Evolutionary conservation across 2,329 filamentous ascomycete species (phyloP), one percentile per base, ranked within the genome.

Genomic region (Curvularia sp.): DNA sequence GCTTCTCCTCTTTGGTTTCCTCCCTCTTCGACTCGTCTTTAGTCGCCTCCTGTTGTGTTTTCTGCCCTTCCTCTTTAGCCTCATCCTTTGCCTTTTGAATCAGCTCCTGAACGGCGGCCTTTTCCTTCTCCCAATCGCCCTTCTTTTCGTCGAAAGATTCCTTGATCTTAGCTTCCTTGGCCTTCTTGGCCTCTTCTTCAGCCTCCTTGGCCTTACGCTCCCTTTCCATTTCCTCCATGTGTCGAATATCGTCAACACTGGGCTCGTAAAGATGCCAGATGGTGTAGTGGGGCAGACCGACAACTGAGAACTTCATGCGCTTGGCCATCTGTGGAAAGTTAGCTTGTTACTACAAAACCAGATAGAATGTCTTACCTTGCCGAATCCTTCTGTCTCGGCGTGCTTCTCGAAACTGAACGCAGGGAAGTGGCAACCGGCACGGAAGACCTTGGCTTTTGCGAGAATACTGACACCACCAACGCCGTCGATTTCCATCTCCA

Each of bases 221-320:
- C 64, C 88, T 84, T 74, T 98, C 94, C 94, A 98, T 97, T 79
- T 97, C 93, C 86, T 93, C 94, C 95, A 99, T 99, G 73, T 98
- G 95, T 59, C 91, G 89, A 63, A 98, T 91, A 72, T 99, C 95
- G 72, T 99, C 95, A 15, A 97, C 91, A 71, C 92, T 97, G n/a
- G 95, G 95, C 78, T 99, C 95, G 81, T 99, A 99, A 72, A 99
- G 84, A 88, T 99, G 95, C 95, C 95, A 99, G 65, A 99, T 97
- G 0, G 93, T 97, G 78, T 99, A 99, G 76, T 99, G 95, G 6
- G 95, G 95, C 47, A 99, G 84, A 31, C 95, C 95, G 58, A 99
- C 90, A 18, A 99, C 95, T 0, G 93, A 97, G 74, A 92, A 98
- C 59, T 90, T 85, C 95, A 99, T 98, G 60, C 92, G 89, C 78